A percentile compares a stretch with the other conserved stretches of the same genome.
phyloP scores from a whole-genome alignment of 129 eudicot species.

The Flaveria sonorensis region DNA sequence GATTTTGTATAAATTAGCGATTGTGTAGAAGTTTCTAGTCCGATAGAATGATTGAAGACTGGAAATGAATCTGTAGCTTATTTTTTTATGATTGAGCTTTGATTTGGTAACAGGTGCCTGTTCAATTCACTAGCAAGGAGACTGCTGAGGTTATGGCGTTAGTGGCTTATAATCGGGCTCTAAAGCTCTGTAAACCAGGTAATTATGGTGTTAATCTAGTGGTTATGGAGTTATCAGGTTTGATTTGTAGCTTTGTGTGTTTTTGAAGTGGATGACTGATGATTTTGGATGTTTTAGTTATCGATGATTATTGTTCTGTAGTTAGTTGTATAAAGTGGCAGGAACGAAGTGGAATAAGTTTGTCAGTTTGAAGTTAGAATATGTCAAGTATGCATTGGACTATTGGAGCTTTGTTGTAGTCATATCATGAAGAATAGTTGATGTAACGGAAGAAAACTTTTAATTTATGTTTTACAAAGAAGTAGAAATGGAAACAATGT shows the following conservation, averaged over 20 bases:
- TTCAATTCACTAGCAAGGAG: constrained; percentile 60
- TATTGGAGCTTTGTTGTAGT: neutral
- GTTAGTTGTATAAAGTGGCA: neutral
- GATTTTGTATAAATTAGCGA: neutral
- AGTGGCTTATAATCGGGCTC: constrained; percentile 90
- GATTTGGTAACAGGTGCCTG: constrained; percentile 56
- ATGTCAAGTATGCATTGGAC: neutral
- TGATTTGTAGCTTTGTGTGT: neutral
- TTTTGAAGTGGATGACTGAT: neutral
- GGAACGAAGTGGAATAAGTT: neutral
- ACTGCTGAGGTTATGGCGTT: constrained; percentile 90
- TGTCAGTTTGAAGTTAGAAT: constrained; percentile 15
- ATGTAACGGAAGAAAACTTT: neutral
- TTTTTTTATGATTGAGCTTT: constrained; percentile 12
- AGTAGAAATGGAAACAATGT: neutral
- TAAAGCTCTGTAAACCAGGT: constrained; percentile 86
- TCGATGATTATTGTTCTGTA: neutral
- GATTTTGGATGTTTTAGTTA: neutral
- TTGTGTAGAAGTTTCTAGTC: neutral
- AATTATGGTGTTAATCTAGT: neutral
- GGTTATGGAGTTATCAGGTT: neutral
- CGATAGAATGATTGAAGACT: neutral
- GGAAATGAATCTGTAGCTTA: neutral
- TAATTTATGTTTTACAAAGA: neutral
- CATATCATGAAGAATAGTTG: neutral